A percentile compares a stretch with the other conserved stretches of the same genome.
These are phyloP conservation scores for Coniferiporia weirii DNA, from an alignment of 1,284 basidiomycete species.

Conservation along the genomic window DNA sequence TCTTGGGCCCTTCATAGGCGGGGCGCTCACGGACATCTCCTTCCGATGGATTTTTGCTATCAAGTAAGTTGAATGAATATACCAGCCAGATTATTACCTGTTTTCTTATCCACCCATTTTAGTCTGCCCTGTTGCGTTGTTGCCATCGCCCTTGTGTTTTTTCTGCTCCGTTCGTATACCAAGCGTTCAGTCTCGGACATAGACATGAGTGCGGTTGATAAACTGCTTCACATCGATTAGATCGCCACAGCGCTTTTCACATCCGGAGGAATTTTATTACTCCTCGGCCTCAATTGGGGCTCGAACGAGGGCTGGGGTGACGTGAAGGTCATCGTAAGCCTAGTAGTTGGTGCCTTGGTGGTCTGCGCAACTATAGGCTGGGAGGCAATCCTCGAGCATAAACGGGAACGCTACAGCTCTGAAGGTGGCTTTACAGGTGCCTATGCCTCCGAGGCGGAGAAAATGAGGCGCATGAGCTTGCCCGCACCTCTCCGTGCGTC, in stretches of 20 bases:
- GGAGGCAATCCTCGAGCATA: conserved; percentile 29
- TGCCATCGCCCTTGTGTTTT: conserved; percentile 35
- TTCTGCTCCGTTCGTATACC: conserved; percentile 36
- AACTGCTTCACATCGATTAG: conserved; percentile 40
- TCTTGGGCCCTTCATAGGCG: conserved; percentile 44
- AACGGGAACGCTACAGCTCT: background rate
- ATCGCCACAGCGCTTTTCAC: conserved; percentile 38
- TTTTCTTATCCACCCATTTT: too few species aligned
- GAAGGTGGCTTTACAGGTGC: background rate
- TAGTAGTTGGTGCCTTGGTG: conserved; percentile 33
- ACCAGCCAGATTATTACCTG: background rate
- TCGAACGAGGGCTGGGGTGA: conserved; percentile 28
- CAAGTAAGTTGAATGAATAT: conserved; percentile 32
- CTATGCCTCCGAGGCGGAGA: background rate
- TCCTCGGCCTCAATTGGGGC: conserved; percentile 36
- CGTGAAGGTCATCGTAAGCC: conserved; percentile 32
- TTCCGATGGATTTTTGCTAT: conserved; percentile 54
- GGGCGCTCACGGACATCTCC: conserved; percentile 33
- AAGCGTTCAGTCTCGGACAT: conserved; percentile 25
- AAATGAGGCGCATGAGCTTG: background rate
- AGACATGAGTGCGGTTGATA: conserved; percentile 22
- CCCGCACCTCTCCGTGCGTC: conserved; percentile 28
- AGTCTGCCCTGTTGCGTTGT: conserved; percentile 29
- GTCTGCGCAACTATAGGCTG: conserved; percentile 36
- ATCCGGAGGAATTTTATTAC: conserved; percentile 30